Evolutionary conservation across 257 asterid species (phyloP).

Genomic region (Pogostemon cablin): DNA sequence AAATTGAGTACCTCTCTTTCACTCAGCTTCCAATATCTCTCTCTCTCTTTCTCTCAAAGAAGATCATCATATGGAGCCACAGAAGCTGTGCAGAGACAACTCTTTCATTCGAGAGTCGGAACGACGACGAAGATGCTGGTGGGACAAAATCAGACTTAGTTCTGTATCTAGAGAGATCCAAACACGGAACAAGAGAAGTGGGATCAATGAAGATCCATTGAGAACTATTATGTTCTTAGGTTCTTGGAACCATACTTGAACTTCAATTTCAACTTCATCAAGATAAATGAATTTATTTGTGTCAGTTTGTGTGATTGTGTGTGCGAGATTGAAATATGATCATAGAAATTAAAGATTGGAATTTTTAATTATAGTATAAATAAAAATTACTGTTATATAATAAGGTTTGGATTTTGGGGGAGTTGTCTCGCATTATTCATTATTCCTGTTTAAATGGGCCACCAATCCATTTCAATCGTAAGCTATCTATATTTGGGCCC

Average conservation of each 20-base stretch:
- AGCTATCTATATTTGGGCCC: no score
- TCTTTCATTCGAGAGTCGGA: slow-evolving; percentile 34
- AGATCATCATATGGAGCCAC: slow-evolving; percentile 43
- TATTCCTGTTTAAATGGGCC: no score
- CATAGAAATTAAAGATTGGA: no score
- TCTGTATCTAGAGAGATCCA: slow-evolving; percentile 36
- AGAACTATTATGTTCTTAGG: slow-evolving; percentile 66
- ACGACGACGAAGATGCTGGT: slow-evolving; percentile 15
- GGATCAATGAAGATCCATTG: slow-evolving; percentile 55
- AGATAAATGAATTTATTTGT: no score
- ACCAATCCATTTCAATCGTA: no score
- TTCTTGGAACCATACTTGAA: slow-evolving; percentile 59
- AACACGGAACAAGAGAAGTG: slow-evolving; percentile 46
- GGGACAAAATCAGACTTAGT: slow-evolving; percentile 33
- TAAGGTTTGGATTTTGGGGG: no score
- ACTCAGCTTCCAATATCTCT: slow-evolving; percentile 29
- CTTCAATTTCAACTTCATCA: no score
- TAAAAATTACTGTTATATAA: no score
- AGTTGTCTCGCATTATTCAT: no score
- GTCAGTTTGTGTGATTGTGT: no score
- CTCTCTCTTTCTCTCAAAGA: background rate
- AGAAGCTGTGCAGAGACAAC: slow-evolving; percentile 33
- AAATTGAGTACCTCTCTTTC: slow-evolving; percentile 26
- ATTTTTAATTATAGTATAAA: no score
- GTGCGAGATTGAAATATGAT: no score